Conservation (phyloP, 2,329 filamentous ascomycete genomes). For the Dothideomycetes sp. region DNA sequence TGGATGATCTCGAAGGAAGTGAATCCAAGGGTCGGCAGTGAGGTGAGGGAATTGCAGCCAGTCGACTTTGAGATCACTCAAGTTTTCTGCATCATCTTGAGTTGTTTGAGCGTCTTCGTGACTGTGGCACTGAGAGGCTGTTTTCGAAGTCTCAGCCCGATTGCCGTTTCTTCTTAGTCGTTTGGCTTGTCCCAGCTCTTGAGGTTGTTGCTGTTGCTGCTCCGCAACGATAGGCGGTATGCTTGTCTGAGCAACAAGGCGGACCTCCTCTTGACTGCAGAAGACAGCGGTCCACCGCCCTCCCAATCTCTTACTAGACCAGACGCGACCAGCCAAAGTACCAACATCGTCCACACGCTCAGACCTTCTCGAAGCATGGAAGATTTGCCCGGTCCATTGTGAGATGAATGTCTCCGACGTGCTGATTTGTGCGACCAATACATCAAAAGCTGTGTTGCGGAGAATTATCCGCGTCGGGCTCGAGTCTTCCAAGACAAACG, state of each 20-base stretch:
- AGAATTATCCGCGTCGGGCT: neutral
- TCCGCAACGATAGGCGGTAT: too few species aligned
- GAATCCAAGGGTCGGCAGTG: neutral
- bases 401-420: too few species aligned
- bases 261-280: neutral
- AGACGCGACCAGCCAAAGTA: neutral
- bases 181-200: too few species aligned
- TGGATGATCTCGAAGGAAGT: neutral
- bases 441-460: conserved; percentile 4
- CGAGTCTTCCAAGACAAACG: conserved; percentile 2
- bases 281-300: neutral
- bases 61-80: conserved; percentile 1
- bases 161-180: too few species aligned
- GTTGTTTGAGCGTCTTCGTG: too few species aligned
- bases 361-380: too few species aligned
- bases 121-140: too few species aligned
- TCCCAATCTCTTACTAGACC: neutral
- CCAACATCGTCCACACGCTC: neutral
- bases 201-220: too few species aligned
- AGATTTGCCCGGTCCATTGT: too few species aligned
- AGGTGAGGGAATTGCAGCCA: conserved; percentile 1
- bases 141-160: too few species aligned
- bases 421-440: neutral
- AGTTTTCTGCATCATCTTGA: too few species aligned
- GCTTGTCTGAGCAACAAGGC: too few species aligned